Conservation (phyloP, 2,329 filamentous ascomycete species). For the Waltergamsia citrina region DNA sequence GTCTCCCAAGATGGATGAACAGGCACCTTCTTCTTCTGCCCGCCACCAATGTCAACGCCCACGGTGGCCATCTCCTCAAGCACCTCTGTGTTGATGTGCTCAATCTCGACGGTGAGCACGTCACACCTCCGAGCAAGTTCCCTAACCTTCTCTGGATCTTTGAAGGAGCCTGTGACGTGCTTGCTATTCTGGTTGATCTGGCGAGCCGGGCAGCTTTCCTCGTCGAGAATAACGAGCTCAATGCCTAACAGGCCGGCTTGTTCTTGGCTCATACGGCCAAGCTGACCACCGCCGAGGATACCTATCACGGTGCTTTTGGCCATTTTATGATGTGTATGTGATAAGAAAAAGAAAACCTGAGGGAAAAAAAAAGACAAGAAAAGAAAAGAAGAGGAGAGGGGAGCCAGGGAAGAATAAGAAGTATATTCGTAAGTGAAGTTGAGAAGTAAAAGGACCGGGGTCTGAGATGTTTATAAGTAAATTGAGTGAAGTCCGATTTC, state of each 20-base stretch:
- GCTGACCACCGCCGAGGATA: slow-evolving; percentile 55
- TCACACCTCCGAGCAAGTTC: slow-evolving; percentile 70
- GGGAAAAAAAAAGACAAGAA: background rate
- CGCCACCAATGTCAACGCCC: slow-evolving; percentile 44
- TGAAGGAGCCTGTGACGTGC: slow-evolving; percentile 83
- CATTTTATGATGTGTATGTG: background rate
- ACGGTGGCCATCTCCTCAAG: slow-evolving; percentile 70
- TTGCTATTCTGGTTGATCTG: slow-evolving; percentile 68
- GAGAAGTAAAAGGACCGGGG: no score
- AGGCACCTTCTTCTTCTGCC: slow-evolving; percentile 39
- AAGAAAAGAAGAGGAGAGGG: slow-evolving; percentile 1
- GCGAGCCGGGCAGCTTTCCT: slow-evolving; percentile 68
- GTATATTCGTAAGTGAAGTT: no score
- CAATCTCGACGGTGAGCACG: slow-evolving; percentile 86
- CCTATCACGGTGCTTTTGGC: slow-evolving; percentile 30
- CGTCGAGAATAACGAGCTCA: slow-evolving; percentile 71
- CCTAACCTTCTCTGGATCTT: slow-evolving; percentile 68
- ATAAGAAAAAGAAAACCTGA: slow-evolving; percentile 3
- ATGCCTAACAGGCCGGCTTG: slow-evolving; percentile 69
- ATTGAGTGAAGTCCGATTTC: no score
- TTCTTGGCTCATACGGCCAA: slow-evolving; percentile 91
- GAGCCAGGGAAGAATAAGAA: no score
- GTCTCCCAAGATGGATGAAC: slow-evolving; percentile 81
- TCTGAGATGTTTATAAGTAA: no score
- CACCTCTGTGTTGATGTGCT: slow-evolving; percentile 86